Evolutionary conservation across 805 yeast species (phyloP), one percentile per base, ranked within the genome.

Genomic region (Hanseniaspora mollemarum): DNA sequence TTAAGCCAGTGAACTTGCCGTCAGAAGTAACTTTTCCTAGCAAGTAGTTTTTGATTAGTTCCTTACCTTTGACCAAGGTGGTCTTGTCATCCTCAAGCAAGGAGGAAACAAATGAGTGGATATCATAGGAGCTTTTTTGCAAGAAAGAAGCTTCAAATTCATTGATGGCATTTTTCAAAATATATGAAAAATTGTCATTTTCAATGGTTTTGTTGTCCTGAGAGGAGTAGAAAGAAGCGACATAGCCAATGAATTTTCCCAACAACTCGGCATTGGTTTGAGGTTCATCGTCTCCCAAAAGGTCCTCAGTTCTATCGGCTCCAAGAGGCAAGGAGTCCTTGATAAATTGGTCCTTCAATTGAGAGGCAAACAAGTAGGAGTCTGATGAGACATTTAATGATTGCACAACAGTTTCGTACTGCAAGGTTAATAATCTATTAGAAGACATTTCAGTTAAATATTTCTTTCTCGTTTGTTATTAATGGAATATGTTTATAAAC

Each of bases 391-490:
- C 87, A 60, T 88, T 74, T 49, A 90, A 71, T 19, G 90, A 82
- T 66, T 87, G 87, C 71, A 90, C 97, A 53, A 90, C 77, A 18
- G 84, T 70, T 53, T 96, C 96, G 62, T 87, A 94, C 53, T 80
- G 69, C 59, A 92, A 74, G 50, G 80, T 80, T 63, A 92, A 74
- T 32, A 97, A 95, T 71, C 97, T 78, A 59, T 77, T 65, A 15
- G 83, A 70, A 28, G 45, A 43, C 46, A 43, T 43, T 15, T 19
- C 3, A 15, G 15, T 26, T 5, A 9, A 26, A 4, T 41, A 39
- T 25, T 18, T 32, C 3, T 28, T n/a, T 36, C 18, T 42, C 29
- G 31, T 6, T 49, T 15, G 18, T 37, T 22, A 13, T 5, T 37
- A 10, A 7, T 37, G 5, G 5, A 10, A 10, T 32, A 13, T 32